A percentile compares a stretch with the other conserved stretches of the same genome.
Conservation (phyloP, 2,329 filamentous ascomycete genomes). For the Nakataea oryzae region DNA sequence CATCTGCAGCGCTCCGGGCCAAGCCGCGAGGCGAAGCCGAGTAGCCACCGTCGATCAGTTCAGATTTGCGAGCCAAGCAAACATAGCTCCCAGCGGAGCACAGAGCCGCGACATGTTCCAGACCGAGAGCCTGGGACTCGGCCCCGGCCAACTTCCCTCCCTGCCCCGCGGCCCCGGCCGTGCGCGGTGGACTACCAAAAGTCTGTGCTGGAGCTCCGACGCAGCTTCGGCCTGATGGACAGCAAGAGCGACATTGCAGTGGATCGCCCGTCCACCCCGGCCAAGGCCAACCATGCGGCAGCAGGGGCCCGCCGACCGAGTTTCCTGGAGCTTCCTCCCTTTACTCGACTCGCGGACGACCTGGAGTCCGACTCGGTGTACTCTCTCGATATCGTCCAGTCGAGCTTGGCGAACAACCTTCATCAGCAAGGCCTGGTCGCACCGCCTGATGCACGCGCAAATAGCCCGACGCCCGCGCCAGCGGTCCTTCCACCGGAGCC, state of each 20-base stretch:
- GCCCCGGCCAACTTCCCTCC: neutral
- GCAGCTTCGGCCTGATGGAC: constrained; percentile 1
- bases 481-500: neutral
- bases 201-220: neutral
- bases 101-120: neutral
- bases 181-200: neutral
- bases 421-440: no score
- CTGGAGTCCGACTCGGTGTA: neutral
- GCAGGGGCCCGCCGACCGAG: neutral
- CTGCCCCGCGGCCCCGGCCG: neutral
- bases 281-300: neutral
- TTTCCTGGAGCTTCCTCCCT: neutral
- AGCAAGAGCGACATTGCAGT: neutral
- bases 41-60: neutral
- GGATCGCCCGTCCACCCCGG: neutral
- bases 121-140: neutral
- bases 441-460: neutral
- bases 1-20: neutral
- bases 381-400: neutral
- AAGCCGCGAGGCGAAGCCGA: neutral
- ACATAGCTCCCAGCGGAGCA: no score
- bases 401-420: no score
- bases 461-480: neutral
- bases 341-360: neutral
- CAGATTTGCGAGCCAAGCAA: neutral